These are phyloP conservation scores for Lolium rigidum DNA, from an alignment of 176 grass and related monocot species.

Conservation along the genomic window DNA sequence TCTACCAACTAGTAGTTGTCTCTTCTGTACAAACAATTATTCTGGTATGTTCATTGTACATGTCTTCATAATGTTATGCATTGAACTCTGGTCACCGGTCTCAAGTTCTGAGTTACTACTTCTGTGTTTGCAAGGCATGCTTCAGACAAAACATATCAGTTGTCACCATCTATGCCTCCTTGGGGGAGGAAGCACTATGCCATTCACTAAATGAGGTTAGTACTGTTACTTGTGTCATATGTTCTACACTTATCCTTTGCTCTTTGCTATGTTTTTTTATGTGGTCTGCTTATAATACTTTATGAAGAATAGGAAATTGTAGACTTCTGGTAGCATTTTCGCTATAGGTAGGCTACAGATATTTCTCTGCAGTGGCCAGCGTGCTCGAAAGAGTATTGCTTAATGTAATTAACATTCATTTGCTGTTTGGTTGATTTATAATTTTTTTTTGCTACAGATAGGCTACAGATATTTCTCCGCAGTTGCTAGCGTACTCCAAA, in stretches of 20 bases:
- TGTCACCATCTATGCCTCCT: conserved; percentile 90
- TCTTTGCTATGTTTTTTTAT: conserved; percentile 16
- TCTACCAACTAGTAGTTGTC: not conserved
- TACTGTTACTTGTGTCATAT: conserved; percentile 33
- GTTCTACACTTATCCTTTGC: not conserved
- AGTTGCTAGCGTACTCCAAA: conserved; percentile 23
- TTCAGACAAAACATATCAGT: conserved; percentile 88
- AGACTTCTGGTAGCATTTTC: conserved; percentile 8
- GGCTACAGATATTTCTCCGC: not conserved
- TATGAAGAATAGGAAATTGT: conserved; percentile 18
- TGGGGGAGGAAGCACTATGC: conserved; percentile 94
- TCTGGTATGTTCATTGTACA: not conserved
- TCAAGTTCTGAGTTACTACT: conserved; percentile 15
- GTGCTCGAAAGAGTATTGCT: not conserved
- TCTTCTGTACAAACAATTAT: not conserved
- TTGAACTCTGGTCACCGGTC: not conserved
- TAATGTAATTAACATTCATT: conserved; percentile 17
- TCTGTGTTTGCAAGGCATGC: conserved; percentile 69
- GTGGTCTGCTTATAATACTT: conserved; percentile 19
- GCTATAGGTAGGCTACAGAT: not conserved
- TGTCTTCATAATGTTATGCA: conserved; percentile 22
- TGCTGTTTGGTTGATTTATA: conserved; percentile 31
- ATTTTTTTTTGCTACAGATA: conserved; percentile 29
- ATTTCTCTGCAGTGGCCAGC: conserved; percentile 16
- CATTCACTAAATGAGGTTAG: conserved; percentile 96